A percentile compares a stretch with the other conserved stretches of the same genome.
phyloP scores from a whole-genome alignment of 2,329 filamentous ascomycete species.

The Colletotrichum incanum region DNA sequence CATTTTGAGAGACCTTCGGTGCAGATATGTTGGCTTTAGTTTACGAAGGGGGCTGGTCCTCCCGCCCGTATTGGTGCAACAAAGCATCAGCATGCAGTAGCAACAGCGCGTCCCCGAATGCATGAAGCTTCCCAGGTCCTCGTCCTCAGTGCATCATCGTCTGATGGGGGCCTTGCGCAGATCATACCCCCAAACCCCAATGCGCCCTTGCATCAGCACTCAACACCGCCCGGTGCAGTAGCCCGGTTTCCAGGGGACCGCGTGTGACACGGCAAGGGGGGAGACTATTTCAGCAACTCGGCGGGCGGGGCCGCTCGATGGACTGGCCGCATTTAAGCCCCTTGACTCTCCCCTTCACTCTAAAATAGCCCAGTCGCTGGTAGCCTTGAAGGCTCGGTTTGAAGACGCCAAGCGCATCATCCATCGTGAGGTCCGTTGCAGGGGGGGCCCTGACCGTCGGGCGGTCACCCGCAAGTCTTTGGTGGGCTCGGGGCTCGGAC shows the following conservation, averaged over 20 bases:
- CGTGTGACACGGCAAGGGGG: slow-evolving; percentile 2
- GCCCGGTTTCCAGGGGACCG: slow-evolving; percentile 29
- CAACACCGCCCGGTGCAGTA: slow-evolving; percentile 18
- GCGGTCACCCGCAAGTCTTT: background rate
- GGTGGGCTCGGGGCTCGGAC: slow-evolving; percentile 23
- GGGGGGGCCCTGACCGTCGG: slow-evolving; percentile 11
- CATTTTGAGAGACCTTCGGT: slow-evolving; percentile 13
- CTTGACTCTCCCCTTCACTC: background rate
- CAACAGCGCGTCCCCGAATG: slow-evolving; percentile 1
- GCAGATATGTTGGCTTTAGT: slow-evolving; percentile 19
- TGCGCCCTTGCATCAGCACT: slow-evolving; percentile 28
- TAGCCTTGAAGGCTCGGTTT: background rate
- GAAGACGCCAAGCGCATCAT: slow-evolving; percentile 23
- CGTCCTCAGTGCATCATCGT: slow-evolving; percentile 5
- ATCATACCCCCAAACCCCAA: slow-evolving; percentile 23
- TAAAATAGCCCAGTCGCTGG: background rate
- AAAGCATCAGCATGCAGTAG: slow-evolving; percentile 16
- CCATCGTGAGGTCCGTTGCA: slow-evolving; percentile 33
- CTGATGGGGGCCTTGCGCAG: slow-evolving; percentile 28
- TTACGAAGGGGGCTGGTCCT: background rate
- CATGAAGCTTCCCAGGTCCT: slow-evolving; percentile 1
- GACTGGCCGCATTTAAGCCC: background rate
- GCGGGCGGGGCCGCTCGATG: slow-evolving; percentile 12
- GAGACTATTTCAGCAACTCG: background rate
- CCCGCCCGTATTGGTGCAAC: slow-evolving; percentile 2